Conservation (phyloP, 306 rosid genomes). For the Rubus idaeus region DNA sequence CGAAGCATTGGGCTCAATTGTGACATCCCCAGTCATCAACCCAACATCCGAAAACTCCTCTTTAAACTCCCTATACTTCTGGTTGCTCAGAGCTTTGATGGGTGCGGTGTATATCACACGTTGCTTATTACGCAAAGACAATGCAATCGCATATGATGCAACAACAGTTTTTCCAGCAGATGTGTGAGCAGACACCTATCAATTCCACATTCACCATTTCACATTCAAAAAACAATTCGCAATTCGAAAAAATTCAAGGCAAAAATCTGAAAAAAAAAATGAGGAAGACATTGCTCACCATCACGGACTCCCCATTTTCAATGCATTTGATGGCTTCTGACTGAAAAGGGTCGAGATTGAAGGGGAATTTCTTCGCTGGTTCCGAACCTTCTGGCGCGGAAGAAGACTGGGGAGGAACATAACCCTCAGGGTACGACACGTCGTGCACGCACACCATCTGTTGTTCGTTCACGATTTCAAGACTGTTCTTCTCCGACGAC, state of each 20-base stretch:
- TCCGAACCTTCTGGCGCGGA: slow-evolving; percentile 25
- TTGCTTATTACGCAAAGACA: slow-evolving; percentile 77
- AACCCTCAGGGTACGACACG: slow-evolving; percentile 78
- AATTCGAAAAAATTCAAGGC: background rate
- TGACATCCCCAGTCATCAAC: slow-evolving; percentile 95
- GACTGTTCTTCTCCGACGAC: slow-evolving; percentile 4
- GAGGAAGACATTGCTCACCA: slow-evolving; percentile 39
- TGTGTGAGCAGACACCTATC: slow-evolving; percentile 95
- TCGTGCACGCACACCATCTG: slow-evolving; percentile 56
- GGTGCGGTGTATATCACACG: slow-evolving; percentile 94
- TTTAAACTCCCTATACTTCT: slow-evolving; percentile 86
- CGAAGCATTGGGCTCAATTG: slow-evolving; percentile 89
- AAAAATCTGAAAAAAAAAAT: background rate
- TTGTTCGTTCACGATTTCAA: slow-evolving; percentile 12
- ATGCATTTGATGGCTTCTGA: slow-evolving; percentile 75
- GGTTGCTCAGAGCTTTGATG: slow-evolving; percentile 95
- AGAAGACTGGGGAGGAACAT: slow-evolving; percentile 20
- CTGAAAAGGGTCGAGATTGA: slow-evolving; percentile 87
- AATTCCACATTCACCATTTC: background rate
- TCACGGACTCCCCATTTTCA: slow-evolving; percentile 72
- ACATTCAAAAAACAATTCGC: background rate
- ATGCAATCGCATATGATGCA: slow-evolving; percentile 87
- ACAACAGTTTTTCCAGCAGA: slow-evolving; percentile 97
- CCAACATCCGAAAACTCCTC: slow-evolving; percentile 97
- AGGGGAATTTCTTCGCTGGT: slow-evolving; percentile 79